Evolutionary conservation across 345 rosid genomes (phyloP).

Genomic region (Cardiospermum halicacabum): DNA sequence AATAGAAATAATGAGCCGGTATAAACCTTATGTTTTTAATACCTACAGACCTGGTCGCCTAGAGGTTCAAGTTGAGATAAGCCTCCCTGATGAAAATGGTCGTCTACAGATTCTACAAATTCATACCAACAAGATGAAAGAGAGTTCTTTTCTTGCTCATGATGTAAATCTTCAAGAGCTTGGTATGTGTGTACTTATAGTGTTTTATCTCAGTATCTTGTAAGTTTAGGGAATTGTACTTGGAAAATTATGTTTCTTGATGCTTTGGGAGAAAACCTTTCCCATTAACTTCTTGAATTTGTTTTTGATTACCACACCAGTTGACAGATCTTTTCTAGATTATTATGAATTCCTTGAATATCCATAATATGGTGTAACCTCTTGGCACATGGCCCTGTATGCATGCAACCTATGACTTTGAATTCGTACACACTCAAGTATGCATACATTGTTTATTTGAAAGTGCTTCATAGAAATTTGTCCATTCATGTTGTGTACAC

Average conservation of each 20-base stretch:
- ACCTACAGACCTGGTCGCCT: conserved; percentile 84
- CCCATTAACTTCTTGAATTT: neutral
- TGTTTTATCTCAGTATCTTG: neutral
- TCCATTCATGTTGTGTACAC: conserved; percentile 20
- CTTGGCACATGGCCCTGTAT: too few relatives aligned
- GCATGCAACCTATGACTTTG: neutral
- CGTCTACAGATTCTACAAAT: conserved; percentile 95
- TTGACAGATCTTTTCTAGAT: neutral
- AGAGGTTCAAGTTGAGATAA: conserved; percentile 99
- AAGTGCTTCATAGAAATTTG: neutral
- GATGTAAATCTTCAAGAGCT: conserved; percentile 86
- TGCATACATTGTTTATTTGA: neutral
- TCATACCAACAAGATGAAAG: conserved; percentile 98
- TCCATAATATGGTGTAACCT: neutral
- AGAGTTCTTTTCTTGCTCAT: conserved; percentile 83
- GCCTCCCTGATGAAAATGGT: conserved; percentile 98
- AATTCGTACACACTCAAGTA: neutral
- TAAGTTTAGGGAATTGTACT: neutral
- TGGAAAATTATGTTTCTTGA: neutral
- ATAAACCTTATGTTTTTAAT: conserved; percentile 8
- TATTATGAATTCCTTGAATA: neutral
- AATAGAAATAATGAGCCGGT: neutral
- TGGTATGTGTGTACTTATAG: conserved; percentile 46
- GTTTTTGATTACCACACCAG: neutral
- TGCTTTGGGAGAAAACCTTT: neutral